Evolutionary conservation across 78 protist genomes (phyloP), one percentile per base, ranked within the genome.

Genomic region (Diacronema lutheri): DNA sequence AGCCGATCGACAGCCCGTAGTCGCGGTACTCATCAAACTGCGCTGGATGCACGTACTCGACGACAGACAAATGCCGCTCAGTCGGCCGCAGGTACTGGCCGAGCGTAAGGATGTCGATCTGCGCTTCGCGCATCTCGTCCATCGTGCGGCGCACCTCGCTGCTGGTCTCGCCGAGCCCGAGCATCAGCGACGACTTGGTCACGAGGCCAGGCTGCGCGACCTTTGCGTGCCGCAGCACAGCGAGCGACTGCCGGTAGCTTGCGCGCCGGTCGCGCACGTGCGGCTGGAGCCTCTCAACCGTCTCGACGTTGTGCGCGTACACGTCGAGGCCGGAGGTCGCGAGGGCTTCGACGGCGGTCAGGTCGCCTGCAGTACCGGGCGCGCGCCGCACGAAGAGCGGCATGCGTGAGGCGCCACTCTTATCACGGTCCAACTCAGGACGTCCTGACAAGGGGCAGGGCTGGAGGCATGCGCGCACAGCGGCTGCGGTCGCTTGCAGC

Each of bases 151-250:
- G 10, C 16, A 96, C 92, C 78, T 94, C 96, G 19, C 87, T 95
- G 29, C 86, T 90, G 23, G 69, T 73, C 93, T 96, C 98, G 25
- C 98, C 98, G 33, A 88, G 74, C 12, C 98, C 98, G 25, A 96
- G 93, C 98, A 96, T 96, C 73, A 96, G 73, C 60, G 90, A 81
- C 23, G 98, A 77, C 87, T 96, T 96, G 35, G 98, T 96, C 69
- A 92, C 31, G 38, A 94, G 66, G 4, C 5, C 13, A 0, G 62
- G 81, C 50, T 25, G 89, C 84, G 21, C 66, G 6, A 14, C 44
- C 86, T 93, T 94, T 44, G 95, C 98, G 31, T 61, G 71, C 40
- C 19, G 35, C 55, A 96, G 87, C 19, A 94, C 97, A 13, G 7
- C 1, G n/a, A 96, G 57, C 29, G 95, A 92, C 91, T 96, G 98